phyloP scores from a whole-genome alignment of 1,284 basidiomycete species.

The Amylostereum chailletii region DNA sequence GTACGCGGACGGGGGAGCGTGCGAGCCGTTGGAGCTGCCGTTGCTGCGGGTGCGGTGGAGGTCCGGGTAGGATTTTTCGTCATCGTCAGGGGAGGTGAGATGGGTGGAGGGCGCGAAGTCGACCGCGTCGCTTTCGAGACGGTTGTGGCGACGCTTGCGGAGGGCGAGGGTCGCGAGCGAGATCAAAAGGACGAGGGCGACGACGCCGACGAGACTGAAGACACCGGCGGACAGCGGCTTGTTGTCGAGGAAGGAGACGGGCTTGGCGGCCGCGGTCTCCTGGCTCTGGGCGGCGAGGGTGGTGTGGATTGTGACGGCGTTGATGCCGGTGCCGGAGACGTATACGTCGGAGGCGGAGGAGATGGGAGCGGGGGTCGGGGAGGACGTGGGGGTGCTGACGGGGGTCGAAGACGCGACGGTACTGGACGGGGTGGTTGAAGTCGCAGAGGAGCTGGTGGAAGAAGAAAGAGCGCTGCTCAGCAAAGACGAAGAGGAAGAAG shows the following conservation, averaged over 20 bases:
- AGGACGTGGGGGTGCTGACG: conserved; percentile 3
- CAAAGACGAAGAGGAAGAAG: conserved; percentile 3
- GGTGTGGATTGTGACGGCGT: conserved; percentile 19
- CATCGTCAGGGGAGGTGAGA: conserved; percentile 14
- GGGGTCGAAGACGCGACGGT: background rate
- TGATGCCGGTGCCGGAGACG: conserved; percentile 7
- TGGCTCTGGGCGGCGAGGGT: conserved; percentile 10
- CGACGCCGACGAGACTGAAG: conserved; percentile 44
- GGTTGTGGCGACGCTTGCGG: conserved; percentile 38
- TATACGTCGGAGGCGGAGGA: background rate
- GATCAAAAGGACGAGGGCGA: conserved; percentile 39
- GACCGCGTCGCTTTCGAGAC: conserved; percentile 38
- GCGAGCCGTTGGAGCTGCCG: background rate
- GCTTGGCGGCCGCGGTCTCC: conserved; percentile 10
- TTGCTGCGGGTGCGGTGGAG: background rate
- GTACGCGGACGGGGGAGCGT: background rate
- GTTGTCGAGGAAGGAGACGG: conserved; percentile 48
- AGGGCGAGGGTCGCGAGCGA: conserved; percentile 35
- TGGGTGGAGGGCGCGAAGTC: conserved; percentile 40
- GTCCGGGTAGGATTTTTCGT: conserved; percentile 11
- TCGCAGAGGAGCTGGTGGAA: conserved; percentile 5
- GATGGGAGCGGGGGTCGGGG: conserved; percentile 7
- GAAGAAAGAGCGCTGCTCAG: conserved; percentile 3
- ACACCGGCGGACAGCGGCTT: conserved; percentile 50
- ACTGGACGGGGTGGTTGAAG: conserved; percentile 2